phyloP scores from a whole-genome alignment of 1,284 basidiomycete species.

The Microbotryomycetes sp. region DNA sequence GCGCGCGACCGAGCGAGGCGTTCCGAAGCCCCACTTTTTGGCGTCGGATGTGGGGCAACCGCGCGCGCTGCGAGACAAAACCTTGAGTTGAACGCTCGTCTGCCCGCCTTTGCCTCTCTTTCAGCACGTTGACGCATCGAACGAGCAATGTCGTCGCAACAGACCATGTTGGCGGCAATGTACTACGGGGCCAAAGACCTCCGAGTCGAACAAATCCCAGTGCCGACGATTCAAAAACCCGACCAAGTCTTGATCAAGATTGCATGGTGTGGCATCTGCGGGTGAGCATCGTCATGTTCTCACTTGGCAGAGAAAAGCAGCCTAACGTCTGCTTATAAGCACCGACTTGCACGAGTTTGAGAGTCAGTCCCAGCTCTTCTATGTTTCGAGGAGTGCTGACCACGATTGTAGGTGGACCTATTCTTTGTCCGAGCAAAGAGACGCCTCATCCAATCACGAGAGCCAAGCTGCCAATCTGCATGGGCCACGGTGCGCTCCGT shows the following conservation, averaged over 20 bases:
- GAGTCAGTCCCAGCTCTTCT: neutral
- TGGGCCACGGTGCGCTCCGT: conserved; percentile 39
- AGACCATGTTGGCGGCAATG: conserved; percentile 36
- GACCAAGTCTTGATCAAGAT: conserved; percentile 40
- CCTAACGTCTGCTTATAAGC: conserved; percentile 32
- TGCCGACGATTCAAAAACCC: conserved; percentile 26
- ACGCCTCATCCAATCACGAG: conserved; percentile 36
- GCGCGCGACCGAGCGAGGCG: too few species aligned
- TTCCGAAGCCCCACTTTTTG: too few species aligned
- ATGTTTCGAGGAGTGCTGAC: too few species aligned
- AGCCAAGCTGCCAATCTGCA: conserved; percentile 37
- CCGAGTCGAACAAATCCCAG: conserved; percentile 38
- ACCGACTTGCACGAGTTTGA: conserved; percentile 39
- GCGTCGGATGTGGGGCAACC: too few species aligned
- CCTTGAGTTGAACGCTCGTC: too few species aligned
- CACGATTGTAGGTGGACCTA: conserved; percentile 9
- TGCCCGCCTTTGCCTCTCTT: too few species aligned
- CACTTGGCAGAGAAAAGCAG: neutral
- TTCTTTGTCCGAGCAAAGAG: conserved; percentile 26
- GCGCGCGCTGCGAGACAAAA: too few species aligned
- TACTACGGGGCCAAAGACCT: conserved; percentile 41
- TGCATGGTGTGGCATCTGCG: conserved; percentile 30
- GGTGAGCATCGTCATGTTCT: conserved; percentile 9
- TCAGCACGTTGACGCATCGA: too few species aligned
- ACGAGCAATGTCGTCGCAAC: too few species aligned